These are phyloP conservation scores for Epichloe hybrida DNA, from an alignment of 2,329 filamentous ascomycete species.

Conservation along the genomic window DNA sequence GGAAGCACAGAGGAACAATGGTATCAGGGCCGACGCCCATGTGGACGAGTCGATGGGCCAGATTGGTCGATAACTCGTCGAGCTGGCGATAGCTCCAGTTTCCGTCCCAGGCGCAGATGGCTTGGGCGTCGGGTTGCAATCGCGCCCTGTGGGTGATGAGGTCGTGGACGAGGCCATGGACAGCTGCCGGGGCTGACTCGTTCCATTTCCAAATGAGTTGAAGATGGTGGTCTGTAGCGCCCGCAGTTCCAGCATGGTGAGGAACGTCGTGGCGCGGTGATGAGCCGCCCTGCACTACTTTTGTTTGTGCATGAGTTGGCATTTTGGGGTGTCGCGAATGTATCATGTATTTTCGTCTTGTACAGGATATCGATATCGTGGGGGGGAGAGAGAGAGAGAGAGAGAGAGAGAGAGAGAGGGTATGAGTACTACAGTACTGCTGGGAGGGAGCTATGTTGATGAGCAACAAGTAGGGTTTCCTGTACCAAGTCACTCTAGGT, in stretches of 20 bases:
- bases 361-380: no score
- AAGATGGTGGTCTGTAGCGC: neutral
- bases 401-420: no score
- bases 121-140: slow-evolving; percentile 6
- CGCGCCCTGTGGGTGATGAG: slow-evolving; percentile 8
- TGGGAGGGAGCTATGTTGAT: no score
- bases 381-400: no score
- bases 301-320: neutral
- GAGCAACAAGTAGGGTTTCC: no score
- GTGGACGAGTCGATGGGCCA: slow-evolving; percentile 4
- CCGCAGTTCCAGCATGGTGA: neutral
- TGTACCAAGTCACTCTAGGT: no score
- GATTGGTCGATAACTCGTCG: slow-evolving; percentile 3
- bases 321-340: neutral
- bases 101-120: slow-evolving; percentile 15
- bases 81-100: slow-evolving; percentile 12
- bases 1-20: slow-evolving; percentile 2
- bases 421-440: no score
- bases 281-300: neutral
- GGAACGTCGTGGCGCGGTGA: neutral
- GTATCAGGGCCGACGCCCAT: slow-evolving; percentile 2
- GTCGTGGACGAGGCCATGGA: slow-evolving; percentile 10
- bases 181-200: slow-evolving; percentile 1
- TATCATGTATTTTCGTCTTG: no score
- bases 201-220: slow-evolving; percentile 11